Evolutionary conservation across 73 alveolate genomes (phyloP).

Genomic region (Paramecium octaurelia): DNA sequence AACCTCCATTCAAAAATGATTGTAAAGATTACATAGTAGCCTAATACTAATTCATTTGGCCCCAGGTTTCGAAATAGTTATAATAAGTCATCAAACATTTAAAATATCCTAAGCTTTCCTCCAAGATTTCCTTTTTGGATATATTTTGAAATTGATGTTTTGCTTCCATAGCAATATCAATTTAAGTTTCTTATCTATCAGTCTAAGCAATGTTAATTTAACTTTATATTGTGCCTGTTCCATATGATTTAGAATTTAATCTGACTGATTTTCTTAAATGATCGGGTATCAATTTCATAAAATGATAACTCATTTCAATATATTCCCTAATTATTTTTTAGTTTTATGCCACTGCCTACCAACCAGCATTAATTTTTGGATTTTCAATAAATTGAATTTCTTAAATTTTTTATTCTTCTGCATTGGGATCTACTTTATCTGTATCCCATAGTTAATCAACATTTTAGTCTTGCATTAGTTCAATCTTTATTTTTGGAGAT

Average conservation of each 20-base stretch:
- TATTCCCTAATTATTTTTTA: neutral
- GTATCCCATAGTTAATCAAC: neutral
- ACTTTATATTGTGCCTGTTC: neutral
- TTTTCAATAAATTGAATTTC: neutral
- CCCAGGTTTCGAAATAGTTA: neutral
- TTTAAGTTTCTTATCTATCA: neutral
- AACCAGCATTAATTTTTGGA: neutral
- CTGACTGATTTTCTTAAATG: neutral
- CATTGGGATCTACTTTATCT: neutral
- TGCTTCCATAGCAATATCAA: neutral
- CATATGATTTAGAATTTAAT: neutral
- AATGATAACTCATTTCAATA: neutral
- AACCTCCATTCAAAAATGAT: neutral
- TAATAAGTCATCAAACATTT: neutral
- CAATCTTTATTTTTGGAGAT: neutral
- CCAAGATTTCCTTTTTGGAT: neutral
- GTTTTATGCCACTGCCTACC: neutral
- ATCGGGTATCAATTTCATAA: neutral
- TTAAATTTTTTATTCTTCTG: neutral
- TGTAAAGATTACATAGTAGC: neutral
- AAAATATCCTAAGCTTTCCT: neutral
- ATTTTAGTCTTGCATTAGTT: neutral
- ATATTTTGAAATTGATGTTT: neutral
- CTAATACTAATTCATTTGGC: neutral
- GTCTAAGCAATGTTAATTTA: neutral